Conservation (phyloP, 208 protist genomes). For the Leptomonas pyrrhocoris region DNA sequence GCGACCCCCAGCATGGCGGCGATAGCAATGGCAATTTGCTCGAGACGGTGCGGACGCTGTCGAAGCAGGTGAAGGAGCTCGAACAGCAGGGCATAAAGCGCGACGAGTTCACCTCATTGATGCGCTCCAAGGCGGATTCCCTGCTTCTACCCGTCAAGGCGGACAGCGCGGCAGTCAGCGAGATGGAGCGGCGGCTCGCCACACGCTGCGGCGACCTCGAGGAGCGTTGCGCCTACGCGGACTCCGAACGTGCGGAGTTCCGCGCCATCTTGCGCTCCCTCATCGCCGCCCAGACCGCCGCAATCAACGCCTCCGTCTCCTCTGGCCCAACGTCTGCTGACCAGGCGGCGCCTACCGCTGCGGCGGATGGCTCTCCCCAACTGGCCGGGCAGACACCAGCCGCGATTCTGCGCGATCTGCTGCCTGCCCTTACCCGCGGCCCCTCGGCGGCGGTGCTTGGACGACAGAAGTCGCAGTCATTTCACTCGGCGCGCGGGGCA, state of each 20-base stretch:
- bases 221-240: constrained; percentile 76
- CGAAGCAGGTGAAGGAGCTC: constrained; percentile 51
- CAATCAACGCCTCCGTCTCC: neutral
- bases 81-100: constrained; percentile 51
- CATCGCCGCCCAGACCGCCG: constrained; percentile 27
- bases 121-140: constrained; percentile 63
- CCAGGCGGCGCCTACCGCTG: neutral
- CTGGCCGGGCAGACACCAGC: neutral
- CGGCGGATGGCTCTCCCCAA: neutral
- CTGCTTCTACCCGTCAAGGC: constrained; percentile 56
- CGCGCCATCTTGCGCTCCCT: constrained; percentile 57
- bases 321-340: constrained; percentile 1
- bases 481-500: neutral
- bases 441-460: neutral
- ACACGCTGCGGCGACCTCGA: constrained; percentile 67
- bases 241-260: constrained; percentile 77
- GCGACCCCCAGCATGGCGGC: constrained; percentile 1
- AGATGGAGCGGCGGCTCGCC: constrained; percentile 54
- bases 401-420: constrained; percentile 21
- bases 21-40: constrained; percentile 17
- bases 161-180: constrained; percentile 53
- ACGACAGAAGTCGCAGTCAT: neutral
- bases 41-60: constrained; percentile 17
- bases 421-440: neutral
- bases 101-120: constrained; percentile 47